Conservation (phyloP, 2,329 filamentous ascomycete species). For the Scedosporium minutisporum region DNA sequence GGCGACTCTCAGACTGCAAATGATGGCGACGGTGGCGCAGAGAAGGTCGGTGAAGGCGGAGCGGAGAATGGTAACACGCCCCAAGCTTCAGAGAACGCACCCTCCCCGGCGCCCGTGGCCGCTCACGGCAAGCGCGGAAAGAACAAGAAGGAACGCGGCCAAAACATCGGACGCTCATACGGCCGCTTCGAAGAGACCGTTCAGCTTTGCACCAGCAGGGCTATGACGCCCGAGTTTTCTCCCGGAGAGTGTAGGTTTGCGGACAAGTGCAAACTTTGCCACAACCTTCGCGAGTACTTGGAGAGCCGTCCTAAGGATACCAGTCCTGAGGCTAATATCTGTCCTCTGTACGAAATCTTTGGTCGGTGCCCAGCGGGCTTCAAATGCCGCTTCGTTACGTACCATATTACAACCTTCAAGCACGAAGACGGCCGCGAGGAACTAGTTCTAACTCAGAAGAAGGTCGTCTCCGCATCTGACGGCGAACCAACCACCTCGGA, state of each 20-base stretch:
- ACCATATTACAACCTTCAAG: constrained; percentile 74
- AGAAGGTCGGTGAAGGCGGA: constrained; percentile 29
- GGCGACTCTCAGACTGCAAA: constrained; percentile 26
- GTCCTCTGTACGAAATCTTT: constrained; percentile 68
- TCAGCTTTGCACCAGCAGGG: constrained; percentile 66
- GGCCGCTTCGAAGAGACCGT: constrained; percentile 70
- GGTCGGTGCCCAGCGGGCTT: constrained; percentile 77
- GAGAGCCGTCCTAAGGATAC: constrained; percentile 72
- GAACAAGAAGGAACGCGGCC: constrained; percentile 36
- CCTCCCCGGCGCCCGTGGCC: background rate
- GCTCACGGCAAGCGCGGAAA: constrained; percentile 25
- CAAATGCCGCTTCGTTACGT: constrained; percentile 86
- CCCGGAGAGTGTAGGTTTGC: constrained; percentile 68
- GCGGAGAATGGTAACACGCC: constrained; percentile 26
- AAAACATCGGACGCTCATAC: constrained; percentile 77
- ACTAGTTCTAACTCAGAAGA: constrained; percentile 54
- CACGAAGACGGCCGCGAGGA: constrained; percentile 75
- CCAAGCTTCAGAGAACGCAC: background rate
- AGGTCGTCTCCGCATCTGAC: constrained; percentile 22
- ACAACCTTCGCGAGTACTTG: constrained; percentile 80
- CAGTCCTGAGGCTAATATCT: constrained; percentile 53
- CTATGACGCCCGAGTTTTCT: constrained; percentile 69
- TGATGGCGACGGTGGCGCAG: constrained; percentile 29
- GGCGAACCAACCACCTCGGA: constrained; percentile 16
- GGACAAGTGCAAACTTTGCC: constrained; percentile 69